A percentile compares a stretch with the other conserved stretches of the same genome.
These are phyloP conservation scores for Flaveria ramosissima DNA, from an alignment of 129 eudicot species.

Conservation along the genomic window DNA sequence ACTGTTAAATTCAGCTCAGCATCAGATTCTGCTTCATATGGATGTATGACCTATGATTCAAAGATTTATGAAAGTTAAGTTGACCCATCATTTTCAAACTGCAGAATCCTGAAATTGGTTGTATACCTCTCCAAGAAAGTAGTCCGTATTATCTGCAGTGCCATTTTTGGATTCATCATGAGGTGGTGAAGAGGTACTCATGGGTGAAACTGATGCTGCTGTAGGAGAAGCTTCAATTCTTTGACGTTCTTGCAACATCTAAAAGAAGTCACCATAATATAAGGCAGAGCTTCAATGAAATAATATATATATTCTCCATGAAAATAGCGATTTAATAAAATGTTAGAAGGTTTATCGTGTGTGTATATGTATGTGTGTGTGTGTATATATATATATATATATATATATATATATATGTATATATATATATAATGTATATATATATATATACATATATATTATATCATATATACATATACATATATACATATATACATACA, in stretches of 20 bases:
- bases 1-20: slow-evolving; percentile 70
- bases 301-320: not conserved
- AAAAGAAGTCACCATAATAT: slow-evolving; percentile 12
- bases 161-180: slow-evolving; percentile 46
- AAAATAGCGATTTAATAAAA: not conserved
- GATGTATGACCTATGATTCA: slow-evolving; percentile 58
- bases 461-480: too few species aligned
- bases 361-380: too few species aligned
- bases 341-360: too few species aligned
- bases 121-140: slow-evolving; percentile 79
- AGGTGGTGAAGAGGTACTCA: slow-evolving; percentile 51
- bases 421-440: too few species aligned
- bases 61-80: not conserved
- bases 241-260: slow-evolving; percentile 90
- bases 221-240: slow-evolving; percentile 61
- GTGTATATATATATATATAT: too few species aligned
- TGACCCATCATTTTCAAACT: slow-evolving; percentile 3
- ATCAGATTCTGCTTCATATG: slow-evolving; percentile 84
- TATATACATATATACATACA: too few species aligned
- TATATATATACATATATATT: too few species aligned
- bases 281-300: not conserved
- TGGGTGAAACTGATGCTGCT: slow-evolving; percentile 46
- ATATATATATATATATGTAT: too few species aligned
- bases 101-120: not conserved
- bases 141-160: slow-evolving; percentile 53